Evolutionary conservation across 2,329 filamentous ascomycete genomes (phyloP).

Genomic region (Didymellaceae sp.): DNA sequence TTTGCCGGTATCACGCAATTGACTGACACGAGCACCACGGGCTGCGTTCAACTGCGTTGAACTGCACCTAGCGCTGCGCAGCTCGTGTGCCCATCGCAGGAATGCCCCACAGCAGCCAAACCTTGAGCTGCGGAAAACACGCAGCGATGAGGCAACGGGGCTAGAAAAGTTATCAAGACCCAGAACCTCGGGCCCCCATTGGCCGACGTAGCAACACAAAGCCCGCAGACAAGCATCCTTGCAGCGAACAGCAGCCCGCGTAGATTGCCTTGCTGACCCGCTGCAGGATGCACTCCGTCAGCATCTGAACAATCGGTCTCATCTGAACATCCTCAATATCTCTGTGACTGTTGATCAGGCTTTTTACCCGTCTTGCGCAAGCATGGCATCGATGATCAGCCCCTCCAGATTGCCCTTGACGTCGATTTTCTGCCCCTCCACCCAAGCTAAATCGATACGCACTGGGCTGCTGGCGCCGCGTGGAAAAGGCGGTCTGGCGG

Average conservation of each 20-base stretch:
- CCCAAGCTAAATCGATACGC: constrained; percentile 40
- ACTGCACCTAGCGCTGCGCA: constrained; percentile 17
- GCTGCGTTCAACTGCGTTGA: not conserved
- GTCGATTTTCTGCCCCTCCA: constrained; percentile 36
- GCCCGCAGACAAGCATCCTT: constrained; percentile 28
- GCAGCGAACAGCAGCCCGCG: constrained; percentile 33
- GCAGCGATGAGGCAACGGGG: constrained; percentile 41
- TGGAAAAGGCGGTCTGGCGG: constrained; percentile 47
- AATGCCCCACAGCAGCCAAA: constrained; percentile 42
- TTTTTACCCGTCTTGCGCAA: constrained; percentile 11
- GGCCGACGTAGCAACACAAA: constrained; percentile 35
- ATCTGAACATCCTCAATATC: constrained; percentile 24
- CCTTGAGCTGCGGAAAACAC: constrained; percentile 32
- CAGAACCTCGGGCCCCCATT: constrained; percentile 30
- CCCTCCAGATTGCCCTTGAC: constrained; percentile 34
- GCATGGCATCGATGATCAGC: constrained; percentile 20
- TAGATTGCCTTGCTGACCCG: constrained; percentile 30
- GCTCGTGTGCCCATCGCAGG: constrained; percentile 35
- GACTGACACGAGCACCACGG: constrained; percentile 6
- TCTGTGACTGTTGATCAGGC: constrained; percentile 3
- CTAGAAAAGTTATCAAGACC: constrained; percentile 29
- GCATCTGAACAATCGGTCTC: constrained; percentile 26
- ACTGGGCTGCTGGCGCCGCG: constrained; percentile 30
- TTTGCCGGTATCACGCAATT: constrained; percentile 5
- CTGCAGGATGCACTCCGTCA: constrained; percentile 14